phyloP scores from a whole-genome alignment of 2,329 filamentous ascomycete species.

The Calonectria pauciramosa region DNA sequence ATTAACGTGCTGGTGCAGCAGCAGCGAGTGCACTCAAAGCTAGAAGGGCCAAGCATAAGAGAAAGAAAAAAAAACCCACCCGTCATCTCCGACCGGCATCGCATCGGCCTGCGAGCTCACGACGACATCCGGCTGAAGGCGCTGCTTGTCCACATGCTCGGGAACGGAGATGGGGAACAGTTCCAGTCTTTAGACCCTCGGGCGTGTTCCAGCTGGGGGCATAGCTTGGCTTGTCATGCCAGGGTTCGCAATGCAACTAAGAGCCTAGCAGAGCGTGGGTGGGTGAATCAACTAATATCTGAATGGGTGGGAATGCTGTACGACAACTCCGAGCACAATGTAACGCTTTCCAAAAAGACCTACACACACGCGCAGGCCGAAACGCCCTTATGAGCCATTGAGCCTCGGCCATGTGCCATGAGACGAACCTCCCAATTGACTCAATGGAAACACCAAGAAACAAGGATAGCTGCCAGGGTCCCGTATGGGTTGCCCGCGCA shows the following conservation, averaged over 20 bases:
- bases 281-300: conserved; percentile 8
- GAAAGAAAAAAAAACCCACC: conserved; percentile 28
- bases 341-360: not conserved
- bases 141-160: conserved; percentile 1
- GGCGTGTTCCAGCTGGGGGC: conserved; percentile 1
- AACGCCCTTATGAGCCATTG: conserved; percentile 12
- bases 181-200: conserved; percentile 9
- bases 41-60: not conserved
- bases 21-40: conserved; percentile 16
- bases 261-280: conserved; percentile 3
- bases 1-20: conserved; percentile 5
- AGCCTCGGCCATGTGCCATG: conserved; percentile 14
- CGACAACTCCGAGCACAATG: conserved; percentile 11
- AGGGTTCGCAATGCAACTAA: conserved; percentile 11
- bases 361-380: not conserved
- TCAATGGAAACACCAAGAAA: not conserved
- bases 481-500: not conserved
- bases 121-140: not conserved
- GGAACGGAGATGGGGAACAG: conserved; percentile 17
- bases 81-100: conserved; percentile 44
- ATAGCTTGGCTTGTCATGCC: conserved; percentile 6
- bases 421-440: not conserved
- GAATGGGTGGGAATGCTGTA: conserved; percentile 3
- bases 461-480: not conserved
- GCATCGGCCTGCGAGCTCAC: conserved; percentile 20